Evolutionary conservation across 2,329 filamentous ascomycete genomes (phyloP).

Genomic region (Apiospora arundinis): DNA sequence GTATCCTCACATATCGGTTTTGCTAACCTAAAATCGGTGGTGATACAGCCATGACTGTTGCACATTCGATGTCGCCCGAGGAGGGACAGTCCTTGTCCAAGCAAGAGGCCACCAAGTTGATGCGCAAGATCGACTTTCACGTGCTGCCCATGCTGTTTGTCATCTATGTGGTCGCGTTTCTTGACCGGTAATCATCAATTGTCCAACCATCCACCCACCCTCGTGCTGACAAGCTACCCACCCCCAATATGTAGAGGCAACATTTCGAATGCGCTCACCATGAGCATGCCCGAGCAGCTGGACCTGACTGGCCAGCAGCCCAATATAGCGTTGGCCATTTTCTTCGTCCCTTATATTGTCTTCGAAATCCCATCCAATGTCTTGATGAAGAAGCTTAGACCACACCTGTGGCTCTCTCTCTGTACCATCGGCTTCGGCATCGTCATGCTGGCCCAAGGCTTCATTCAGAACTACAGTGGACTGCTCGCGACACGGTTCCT

Average conservation of each 20-base stretch:
- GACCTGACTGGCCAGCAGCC: constrained; percentile 38
- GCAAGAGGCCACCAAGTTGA: too few relatives aligned
- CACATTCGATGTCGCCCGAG: too few relatives aligned
- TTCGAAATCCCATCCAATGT: constrained; percentile 41
- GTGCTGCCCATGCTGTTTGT: too few relatives aligned
- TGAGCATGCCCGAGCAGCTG: constrained; percentile 41
- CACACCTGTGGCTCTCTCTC: background rate
- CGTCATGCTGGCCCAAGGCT: constrained; percentile 36
- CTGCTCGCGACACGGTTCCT: constrained; percentile 39
- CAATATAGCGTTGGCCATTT: constrained; percentile 34
- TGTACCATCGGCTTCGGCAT: constrained; percentile 24
- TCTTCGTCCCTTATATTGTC: constrained; percentile 42
- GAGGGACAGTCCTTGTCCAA: too few relatives aligned
- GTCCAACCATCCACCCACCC: too few relatives aligned
- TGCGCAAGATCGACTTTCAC: too few relatives aligned
- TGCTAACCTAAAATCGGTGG: too few relatives aligned
- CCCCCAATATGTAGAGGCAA: constrained; percentile 25
- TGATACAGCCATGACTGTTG: too few relatives aligned
- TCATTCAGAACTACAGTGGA: constrained; percentile 34
- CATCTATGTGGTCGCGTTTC: too few relatives aligned
- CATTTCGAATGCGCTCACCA: constrained; percentile 41
- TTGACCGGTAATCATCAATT: too few relatives aligned
- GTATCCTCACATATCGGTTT: too few relatives aligned
- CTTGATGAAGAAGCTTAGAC: constrained; percentile 31
- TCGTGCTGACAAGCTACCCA: too few relatives aligned